Evolutionary conservation across 345 rosid genomes (phyloP), one percentile per base, ranked within the genome.

Genomic region (Eucalyptus albens): DNA sequence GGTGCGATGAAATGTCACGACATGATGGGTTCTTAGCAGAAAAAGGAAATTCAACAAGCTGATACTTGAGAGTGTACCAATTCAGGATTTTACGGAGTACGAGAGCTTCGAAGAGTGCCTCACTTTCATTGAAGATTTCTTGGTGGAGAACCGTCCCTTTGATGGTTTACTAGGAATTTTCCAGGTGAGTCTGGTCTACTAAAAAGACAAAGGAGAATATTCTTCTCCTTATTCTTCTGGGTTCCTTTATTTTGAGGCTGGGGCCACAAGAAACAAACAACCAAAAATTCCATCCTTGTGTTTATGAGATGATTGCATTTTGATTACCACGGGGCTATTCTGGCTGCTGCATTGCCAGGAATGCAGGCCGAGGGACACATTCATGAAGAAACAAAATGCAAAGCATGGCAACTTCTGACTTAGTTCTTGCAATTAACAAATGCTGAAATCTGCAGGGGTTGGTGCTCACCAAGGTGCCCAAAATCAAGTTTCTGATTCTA

Each of bases 401-500:
- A 59, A 59, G 65, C 26, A 59, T 10, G 5, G 5, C 14, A 26
- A 11, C 65, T 59, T 24, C 29, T 11, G n/a, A 59, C 24, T 24
- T n/a, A 59, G 65, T 59, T 59, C 29, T 26, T 26, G 14, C 65
- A 59, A 3, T 59, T 26, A 59, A 59, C 29, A 59, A 59, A 59
- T 59, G 62, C 29, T 59, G 65, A 59, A 24, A 24, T 67, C 82
- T 47, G 59, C 60, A 91, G 91, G 92, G 92, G 9, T 26, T 72
- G 87, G 91, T 89, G 15, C 86, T 92, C 11, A 92, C 95, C 7
- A 95, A 91, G 80, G 94, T 92, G 56, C 93, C 95, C 22, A 92
- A 92, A 90, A 90, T 95, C 19, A 94, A 91, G 94, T 93, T 93
- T 89, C 59, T 95, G 89, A 92, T 95, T 80, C n/a, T 95, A 72